Evolutionary conservation across 1,284 basidiomycete genomes (phyloP).

Genomic region (Taiwanofungus camphoratus): DNA sequence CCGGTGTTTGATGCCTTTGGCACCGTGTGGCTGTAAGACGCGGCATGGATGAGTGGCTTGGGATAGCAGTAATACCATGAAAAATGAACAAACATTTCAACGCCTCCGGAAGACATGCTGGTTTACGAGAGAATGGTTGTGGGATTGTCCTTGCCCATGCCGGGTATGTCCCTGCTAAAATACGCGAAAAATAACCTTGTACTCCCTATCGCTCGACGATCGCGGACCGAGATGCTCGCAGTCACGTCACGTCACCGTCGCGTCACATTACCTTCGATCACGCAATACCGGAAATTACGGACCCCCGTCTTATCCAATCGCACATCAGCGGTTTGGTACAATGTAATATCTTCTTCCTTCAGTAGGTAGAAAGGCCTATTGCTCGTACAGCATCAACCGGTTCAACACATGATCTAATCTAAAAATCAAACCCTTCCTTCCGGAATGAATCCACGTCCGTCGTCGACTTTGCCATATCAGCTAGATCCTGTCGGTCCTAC

Average conservation of each 20-base stretch:
- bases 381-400: background rate
- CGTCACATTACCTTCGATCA: slow-evolving; percentile 12
- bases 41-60: slow-evolving; percentile 6
- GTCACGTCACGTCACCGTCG: slow-evolving; percentile 1
- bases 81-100: slow-evolving; percentile 47
- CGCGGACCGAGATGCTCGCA: slow-evolving; percentile 10
- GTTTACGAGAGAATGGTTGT: background rate
- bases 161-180: slow-evolving; percentile 2
- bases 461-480: slow-evolving; percentile 55
- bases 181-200: slow-evolving; percentile 3
- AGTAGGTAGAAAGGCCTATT: background rate
- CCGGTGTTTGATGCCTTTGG: slow-evolving; percentile 33
- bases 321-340: too few species aligned
- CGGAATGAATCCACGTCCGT: slow-evolving; percentile 63
- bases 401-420: slow-evolving; percentile 13
- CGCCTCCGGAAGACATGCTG: slow-evolving; percentile 30
- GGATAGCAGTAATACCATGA: background rate
- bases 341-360: too few species aligned
- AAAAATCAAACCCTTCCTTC: slow-evolving; percentile 83
- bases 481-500: slow-evolving; percentile 59
- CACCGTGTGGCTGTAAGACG: slow-evolving; percentile 38
- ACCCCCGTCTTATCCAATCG: background rate
- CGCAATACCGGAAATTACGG: slow-evolving; percentile 8
- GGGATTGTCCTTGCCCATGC: background rate
- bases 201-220: background rate